Percentiles rank a stretch among this genome's conserved stretches.
Conservation (phyloP, 805 yeast genomes). For the Candida germanica region DNA sequence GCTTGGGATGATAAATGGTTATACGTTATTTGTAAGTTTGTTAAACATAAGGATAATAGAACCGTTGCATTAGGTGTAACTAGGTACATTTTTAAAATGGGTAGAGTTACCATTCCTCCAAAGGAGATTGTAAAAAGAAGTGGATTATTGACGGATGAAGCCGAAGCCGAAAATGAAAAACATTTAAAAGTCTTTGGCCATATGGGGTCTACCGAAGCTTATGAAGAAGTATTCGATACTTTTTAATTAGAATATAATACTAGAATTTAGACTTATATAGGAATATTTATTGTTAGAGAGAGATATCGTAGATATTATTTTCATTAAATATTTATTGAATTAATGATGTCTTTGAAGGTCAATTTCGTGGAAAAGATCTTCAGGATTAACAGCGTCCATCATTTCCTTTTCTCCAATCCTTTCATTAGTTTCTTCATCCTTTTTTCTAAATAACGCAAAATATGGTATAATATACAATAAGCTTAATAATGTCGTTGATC, state of each 20-base stretch:
- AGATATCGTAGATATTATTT: neutral
- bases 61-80: conserved; percentile 59
- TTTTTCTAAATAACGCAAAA: conserved; percentile 31
- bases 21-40: conserved; percentile 64
- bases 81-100: conserved; percentile 77
- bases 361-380: conserved; percentile 42
- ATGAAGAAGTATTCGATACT: conserved; percentile 8
- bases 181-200: conserved; percentile 9
- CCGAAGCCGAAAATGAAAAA: conserved; percentile 11
- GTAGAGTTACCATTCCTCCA: conserved; percentile 73
- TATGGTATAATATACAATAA: conserved; percentile 40
- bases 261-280: neutral
- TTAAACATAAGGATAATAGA: conserved; percentile 22
- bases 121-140: conserved; percentile 43
- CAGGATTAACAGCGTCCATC: conserved; percentile 44
- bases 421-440: conserved; percentile 20
- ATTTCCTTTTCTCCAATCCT: conserved; percentile 43
- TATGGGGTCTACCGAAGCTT: conserved; percentile 8
- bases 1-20: conserved; percentile 92
- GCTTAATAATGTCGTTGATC: conserved; percentile 40
- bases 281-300: too few relatives aligned
- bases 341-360: conserved; percentile 37
- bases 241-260: too few relatives aligned
- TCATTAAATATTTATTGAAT: neutral
- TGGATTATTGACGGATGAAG: conserved; percentile 15